Conservation (phyloP, 805 yeast species). For the Cyberlindnera americana region DNA sequence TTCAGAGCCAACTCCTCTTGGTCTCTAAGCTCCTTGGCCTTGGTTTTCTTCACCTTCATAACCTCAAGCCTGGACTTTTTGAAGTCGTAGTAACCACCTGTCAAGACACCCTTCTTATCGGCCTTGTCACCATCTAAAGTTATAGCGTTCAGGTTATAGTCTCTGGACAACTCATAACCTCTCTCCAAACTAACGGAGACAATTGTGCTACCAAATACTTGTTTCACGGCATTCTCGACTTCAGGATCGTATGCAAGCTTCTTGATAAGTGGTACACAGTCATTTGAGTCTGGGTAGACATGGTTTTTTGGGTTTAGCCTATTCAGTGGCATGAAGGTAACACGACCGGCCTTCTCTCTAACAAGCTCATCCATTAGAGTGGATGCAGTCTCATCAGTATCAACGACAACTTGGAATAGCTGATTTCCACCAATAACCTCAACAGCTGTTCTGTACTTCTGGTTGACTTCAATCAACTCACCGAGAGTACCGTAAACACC, state of each 20-base stretch:
- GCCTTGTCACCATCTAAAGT: slow-evolving; percentile 92
- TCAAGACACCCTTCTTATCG: slow-evolving; percentile 76
- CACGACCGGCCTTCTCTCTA: slow-evolving; percentile 72
- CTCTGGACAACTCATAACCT: slow-evolving; percentile 65
- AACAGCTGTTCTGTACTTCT: slow-evolving; percentile 78
- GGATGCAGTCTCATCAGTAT: slow-evolving; percentile 79
- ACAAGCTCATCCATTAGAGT: slow-evolving; percentile 71
- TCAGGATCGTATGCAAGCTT: slow-evolving; percentile 61
- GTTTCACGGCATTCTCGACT: slow-evolving; percentile 65
- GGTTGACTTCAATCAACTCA: slow-evolving; percentile 75
- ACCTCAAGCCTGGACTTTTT: slow-evolving; percentile 68
- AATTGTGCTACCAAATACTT: slow-evolving; percentile 77
- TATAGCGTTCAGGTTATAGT: slow-evolving; percentile 64
- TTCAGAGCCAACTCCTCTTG: slow-evolving; percentile 37
- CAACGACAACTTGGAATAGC: slow-evolving; percentile 85
- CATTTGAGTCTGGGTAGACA: slow-evolving; percentile 57
- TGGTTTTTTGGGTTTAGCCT: slow-evolving; percentile 44
- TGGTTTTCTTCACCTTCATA: slow-evolving; percentile 51
- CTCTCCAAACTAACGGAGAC: slow-evolving; percentile 67
- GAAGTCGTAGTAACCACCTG: slow-evolving; percentile 83
- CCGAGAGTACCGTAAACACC: slow-evolving; percentile 84
- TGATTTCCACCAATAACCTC: slow-evolving; percentile 89
- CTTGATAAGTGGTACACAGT: slow-evolving; percentile 71
- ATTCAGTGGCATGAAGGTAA: slow-evolving; percentile 87
- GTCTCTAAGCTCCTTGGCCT: slow-evolving; percentile 45